Base-by-base conservation (phyloP, 345 rosid species). In the Aquilaria malaccensis region DNA sequence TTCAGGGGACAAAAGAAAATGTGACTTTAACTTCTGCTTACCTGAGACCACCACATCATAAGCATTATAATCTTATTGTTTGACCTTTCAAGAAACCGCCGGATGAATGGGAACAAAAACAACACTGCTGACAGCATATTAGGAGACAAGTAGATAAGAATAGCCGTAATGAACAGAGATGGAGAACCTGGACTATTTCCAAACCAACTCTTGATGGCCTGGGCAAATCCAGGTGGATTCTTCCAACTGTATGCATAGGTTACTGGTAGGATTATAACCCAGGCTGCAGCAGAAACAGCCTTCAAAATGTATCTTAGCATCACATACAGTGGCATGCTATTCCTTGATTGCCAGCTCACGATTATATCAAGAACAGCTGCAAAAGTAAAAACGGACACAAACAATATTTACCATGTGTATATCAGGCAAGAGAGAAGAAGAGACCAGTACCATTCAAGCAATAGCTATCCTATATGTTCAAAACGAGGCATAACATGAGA, bases 11-110 rank as follows among this genome's bases (percentile, higher is more conserved):
- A 31, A 59, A 55, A 48, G 57, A 33, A 47, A 15, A 46, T 2
- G 33, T 4, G 5, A 33, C 32, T 47, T 3, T 52, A 50, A 59
- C 63, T 61, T 74, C 67, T 65, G 52, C 50, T 32, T 74, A 81
- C 86, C 86, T 79, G 86, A 74, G 86, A 81, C 86, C 86, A 81
- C 86, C 86, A 81, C 86, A 81, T 76, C 68, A 77, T 63, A 62
- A 81, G 68, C 81, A 66, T 81, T 65, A 68, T 59, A 64, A 81
- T 70, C 73, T 64, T 79, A 59, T 70, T 59, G 66, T 81, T 49
- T 48, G 83, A 81, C 47, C 76, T 72, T 68, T 79, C 83, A 65
- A 81, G 79, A 66, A 65, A 57, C 15, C 86, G 79, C 32, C 80
- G 80, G 58, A 81, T 59, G 70, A 74, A 74, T 50, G 86, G 86